A percentile compares a stretch with the other conserved stretches of the same genome.
Conservation (phyloP, 108 stramenopile genomes). For the Cylindrotheca closterium region DNA sequence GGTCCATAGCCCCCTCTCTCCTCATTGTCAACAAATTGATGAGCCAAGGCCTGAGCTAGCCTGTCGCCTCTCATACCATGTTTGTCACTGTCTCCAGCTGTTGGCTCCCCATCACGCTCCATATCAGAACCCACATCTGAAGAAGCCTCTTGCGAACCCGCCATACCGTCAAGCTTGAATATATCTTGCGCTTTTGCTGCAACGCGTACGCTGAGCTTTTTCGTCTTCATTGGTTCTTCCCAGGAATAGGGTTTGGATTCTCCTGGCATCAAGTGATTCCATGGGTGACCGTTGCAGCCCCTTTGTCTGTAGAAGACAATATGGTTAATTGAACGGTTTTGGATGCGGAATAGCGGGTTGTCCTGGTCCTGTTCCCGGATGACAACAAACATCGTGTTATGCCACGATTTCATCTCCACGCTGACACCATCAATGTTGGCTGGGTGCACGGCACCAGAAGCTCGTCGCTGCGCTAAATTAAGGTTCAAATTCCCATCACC, state of each 20-base stretch:
- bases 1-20: constrained; percentile 72
- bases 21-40: constrained; percentile 67
- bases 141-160: background rate
- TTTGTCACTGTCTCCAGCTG: constrained; percentile 9
- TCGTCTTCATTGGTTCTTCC: constrained; percentile 88
- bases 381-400: constrained; percentile 82
- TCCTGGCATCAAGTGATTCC: constrained; percentile 78
- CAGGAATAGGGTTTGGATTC: constrained; percentile 72
- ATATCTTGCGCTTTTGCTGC: constrained; percentile 30
- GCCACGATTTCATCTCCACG: constrained; percentile 84
- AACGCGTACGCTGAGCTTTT: constrained; percentile 78
- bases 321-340: constrained; percentile 74
- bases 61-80: constrained; percentile 13
- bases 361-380: constrained; percentile 48
- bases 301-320: constrained; percentile 84
- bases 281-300: constrained; percentile 70
- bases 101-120: background rate
- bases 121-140: constrained; percentile 3
- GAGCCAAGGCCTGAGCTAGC: constrained; percentile 36
- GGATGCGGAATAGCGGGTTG: constrained; percentile 79
- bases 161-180: constrained; percentile 10
- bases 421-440: constrained; percentile 30
- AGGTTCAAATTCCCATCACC: constrained; percentile 1
- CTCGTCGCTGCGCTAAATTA: constrained; percentile 7
- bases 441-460: background rate